Conservation (phyloP, 257 asterid species). For the Ligustrum vulgare region DNA sequence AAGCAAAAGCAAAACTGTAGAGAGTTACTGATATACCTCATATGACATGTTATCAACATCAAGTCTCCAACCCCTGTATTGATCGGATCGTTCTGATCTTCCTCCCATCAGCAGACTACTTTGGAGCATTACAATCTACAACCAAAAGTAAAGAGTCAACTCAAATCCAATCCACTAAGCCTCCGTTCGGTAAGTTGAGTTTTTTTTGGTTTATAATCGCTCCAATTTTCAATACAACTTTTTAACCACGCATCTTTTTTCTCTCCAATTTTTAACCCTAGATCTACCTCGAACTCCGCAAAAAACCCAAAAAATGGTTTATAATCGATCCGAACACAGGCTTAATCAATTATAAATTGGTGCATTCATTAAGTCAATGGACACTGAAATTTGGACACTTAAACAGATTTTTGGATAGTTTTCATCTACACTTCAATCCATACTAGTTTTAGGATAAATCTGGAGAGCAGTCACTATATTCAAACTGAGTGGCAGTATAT, state of each 20-base stretch:
- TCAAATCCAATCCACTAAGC: neutral
- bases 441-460: constrained; percentile 1
- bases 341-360: too few relatives aligned
- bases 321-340: too few relatives aligned
- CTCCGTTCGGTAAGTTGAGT: too few relatives aligned
- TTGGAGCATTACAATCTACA: constrained; percentile 77
- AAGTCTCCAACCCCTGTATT: constrained; percentile 68
- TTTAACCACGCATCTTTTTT: too few relatives aligned
- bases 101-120: constrained; percentile 63
- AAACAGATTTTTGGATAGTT: too few relatives aligned
- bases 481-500: neutral
- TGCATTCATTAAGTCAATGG: too few relatives aligned
- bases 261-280: too few relatives aligned
- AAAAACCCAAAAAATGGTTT: too few relatives aligned
- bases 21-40: constrained; percentile 48
- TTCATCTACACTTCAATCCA: neutral
- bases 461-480: neutral
- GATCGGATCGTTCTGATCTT: constrained; percentile 47
- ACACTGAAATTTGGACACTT: too few relatives aligned
- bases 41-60: constrained; percentile 84
- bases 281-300: too few relatives aligned
- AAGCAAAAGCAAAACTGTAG: constrained; percentile 8
- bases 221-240: too few relatives aligned
- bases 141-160: constrained; percentile 2
- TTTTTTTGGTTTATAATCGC: too few relatives aligned